These are phyloP conservation scores for Rhizopogon rudus DNA, from an alignment of 768 basidiomycete genomes.

Conservation along the genomic window DNA sequence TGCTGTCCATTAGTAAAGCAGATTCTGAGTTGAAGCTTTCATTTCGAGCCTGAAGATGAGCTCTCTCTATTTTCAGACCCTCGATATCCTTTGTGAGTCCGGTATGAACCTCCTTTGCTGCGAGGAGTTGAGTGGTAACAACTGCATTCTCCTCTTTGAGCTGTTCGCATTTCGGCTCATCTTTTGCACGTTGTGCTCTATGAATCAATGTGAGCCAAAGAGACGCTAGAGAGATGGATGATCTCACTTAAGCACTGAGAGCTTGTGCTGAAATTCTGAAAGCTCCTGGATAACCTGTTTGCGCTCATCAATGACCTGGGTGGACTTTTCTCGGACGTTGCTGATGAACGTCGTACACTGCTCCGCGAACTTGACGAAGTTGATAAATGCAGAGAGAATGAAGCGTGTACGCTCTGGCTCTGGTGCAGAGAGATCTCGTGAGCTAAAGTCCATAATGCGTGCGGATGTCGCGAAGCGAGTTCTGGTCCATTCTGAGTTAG, in stretches of 20 bases:
- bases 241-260: conserved; percentile 53
- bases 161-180: conserved; percentile 63
- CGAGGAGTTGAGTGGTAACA: conserved; percentile 60
- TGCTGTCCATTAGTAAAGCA: conserved; percentile 51
- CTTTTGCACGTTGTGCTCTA: conserved; percentile 61
- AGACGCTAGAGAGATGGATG: neutral
- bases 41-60: conserved; percentile 58
- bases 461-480: conserved; percentile 70
- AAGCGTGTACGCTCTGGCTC: conserved; percentile 69
- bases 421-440: conserved; percentile 69
- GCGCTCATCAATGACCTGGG: conserved; percentile 55
- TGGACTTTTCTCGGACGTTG: conserved; percentile 56
- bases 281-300: conserved; percentile 49
- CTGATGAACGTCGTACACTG: conserved; percentile 61
- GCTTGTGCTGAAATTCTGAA: conserved; percentile 43
- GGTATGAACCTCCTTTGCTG: conserved; percentile 62
- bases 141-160: conserved; percentile 56
- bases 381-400: conserved; percentile 85
- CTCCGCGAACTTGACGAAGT: conserved; percentile 87
- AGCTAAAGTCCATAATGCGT: conserved; percentile 69
- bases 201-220: neutral
- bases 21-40: conserved; percentile 62
- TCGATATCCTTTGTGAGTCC: conserved; percentile 62
- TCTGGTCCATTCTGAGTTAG: conserved; percentile 28
- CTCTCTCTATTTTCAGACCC: conserved; percentile 67